phyloP scores from a whole-genome alignment of 495 filamentous ascomycete genomes.

The Clavariopsis aquatica region DNA sequence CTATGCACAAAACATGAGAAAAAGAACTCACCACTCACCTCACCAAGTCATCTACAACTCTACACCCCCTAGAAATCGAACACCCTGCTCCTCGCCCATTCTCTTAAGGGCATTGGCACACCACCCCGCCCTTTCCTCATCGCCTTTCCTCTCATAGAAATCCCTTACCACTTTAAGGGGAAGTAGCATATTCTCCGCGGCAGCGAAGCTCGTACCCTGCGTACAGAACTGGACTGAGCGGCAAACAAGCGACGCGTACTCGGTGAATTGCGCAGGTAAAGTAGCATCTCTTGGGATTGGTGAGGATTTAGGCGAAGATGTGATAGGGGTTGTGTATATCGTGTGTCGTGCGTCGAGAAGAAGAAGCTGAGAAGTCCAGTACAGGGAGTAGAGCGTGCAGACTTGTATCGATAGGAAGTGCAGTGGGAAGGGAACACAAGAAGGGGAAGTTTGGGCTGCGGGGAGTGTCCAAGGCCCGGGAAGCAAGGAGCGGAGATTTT shows the following conservation, averaged over 20 bases:
- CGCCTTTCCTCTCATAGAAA: constrained; percentile 18
- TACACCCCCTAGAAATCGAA: constrained; percentile 4
- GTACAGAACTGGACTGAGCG: constrained; percentile 30
- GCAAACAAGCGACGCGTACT: constrained; percentile 29
- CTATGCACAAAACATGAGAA: too few relatives aligned
- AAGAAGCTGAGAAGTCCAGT: constrained; percentile 28
- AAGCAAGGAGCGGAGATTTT: constrained; percentile 6
- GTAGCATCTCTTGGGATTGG: neutral
- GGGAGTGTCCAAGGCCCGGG: constrained; percentile 17
- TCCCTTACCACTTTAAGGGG: constrained; percentile 13
- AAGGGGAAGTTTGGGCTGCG: neutral
- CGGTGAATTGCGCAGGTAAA: constrained; percentile 8
- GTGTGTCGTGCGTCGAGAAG: constrained; percentile 14
- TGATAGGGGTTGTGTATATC: constrained; percentile 1
- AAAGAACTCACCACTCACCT: neutral
- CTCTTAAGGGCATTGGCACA: constrained; percentile 10
- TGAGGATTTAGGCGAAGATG: neutral
- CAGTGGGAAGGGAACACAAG: constrained; percentile 23
- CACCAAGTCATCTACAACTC: neutral
- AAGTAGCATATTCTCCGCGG: constrained; percentile 25
- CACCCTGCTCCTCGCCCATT: constrained; percentile 25
- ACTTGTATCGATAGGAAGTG: constrained; percentile 29
- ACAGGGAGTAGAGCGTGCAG: constrained; percentile 19
- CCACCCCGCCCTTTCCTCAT: constrained; percentile 24
- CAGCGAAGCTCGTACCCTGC: constrained; percentile 10